Percentiles rank a stretch among this genome's conserved stretches.
These are phyloP conservation scores for Macaranga tanarius DNA, from an alignment of 441 rosid species.

Conservation along the genomic window DNA sequence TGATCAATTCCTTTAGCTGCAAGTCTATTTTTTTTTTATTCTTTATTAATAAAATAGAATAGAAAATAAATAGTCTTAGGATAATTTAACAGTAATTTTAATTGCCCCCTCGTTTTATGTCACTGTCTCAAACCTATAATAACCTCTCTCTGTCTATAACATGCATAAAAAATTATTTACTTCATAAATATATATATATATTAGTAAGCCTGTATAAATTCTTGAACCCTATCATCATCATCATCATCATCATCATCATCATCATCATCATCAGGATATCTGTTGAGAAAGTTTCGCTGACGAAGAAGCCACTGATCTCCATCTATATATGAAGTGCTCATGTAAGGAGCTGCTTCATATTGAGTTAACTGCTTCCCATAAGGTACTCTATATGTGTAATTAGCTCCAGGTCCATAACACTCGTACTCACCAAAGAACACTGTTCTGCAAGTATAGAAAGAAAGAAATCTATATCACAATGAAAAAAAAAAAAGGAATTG, in stretches of 20 bases:
- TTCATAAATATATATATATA: neutral
- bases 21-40: neutral
- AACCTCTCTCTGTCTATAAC: neutral
- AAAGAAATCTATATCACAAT: neutral
- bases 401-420: constrained; percentile 69
- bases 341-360: constrained; percentile 51
- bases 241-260: no score
- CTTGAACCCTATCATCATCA: no score
- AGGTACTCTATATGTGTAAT: constrained; percentile 39
- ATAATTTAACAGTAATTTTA: no score
- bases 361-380: constrained; percentile 54
- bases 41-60: no score
- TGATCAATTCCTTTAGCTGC: neutral
- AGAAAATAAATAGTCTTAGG: no score
- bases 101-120: no score
- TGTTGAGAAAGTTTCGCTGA: neutral
- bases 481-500: neutral
- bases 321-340: constrained; percentile 57
- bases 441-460: constrained; percentile 39
- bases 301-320: constrained; percentile 68
- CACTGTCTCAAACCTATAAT: no score
- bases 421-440: constrained; percentile 66
- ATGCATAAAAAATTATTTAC: no score
- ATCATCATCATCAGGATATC: neutral
- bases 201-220: neutral